These are phyloP conservation scores for Oryza longistaminata DNA, from an alignment of 176 grass and related monocot genomes.

Conservation along the genomic window DNA sequence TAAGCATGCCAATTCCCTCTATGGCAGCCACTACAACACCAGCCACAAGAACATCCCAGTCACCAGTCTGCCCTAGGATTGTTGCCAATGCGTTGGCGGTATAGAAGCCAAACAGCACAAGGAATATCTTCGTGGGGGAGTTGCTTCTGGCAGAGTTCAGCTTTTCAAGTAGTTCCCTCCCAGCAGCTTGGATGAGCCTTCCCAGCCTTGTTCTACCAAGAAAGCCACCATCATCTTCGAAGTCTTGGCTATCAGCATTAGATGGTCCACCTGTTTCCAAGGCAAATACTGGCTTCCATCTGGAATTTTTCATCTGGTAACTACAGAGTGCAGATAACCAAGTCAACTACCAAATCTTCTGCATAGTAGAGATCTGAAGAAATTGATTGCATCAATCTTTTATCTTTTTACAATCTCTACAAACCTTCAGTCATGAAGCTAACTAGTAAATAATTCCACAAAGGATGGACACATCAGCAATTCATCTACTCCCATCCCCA, in stretches of 20 bases:
- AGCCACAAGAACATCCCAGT: conserved; percentile 98
- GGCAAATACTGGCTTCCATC: conserved; percentile 62
- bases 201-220: conserved; percentile 77
- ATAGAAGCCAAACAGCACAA: conserved; percentile 90
- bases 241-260: conserved; percentile 45
- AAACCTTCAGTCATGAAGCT: too few species aligned
- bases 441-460: too few species aligned
- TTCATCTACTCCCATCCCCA: too few species aligned
- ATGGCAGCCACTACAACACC: conserved; percentile 78
- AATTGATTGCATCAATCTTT: neutral
- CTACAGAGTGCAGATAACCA: conserved; percentile 44
- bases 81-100: conserved; percentile 91
- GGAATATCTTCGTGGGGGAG: conserved; percentile 83
- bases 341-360: neutral
- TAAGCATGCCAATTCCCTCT: conserved; percentile 91
- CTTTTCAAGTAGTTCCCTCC: conserved; percentile 65
- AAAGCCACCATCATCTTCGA: conserved; percentile 54
- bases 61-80: conserved; percentile 91
- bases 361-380: neutral
- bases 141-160: conserved; percentile 75
- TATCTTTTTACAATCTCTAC: too few species aligned
- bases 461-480: too few species aligned
- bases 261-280: conserved; percentile 72
- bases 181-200: conserved; percentile 65
- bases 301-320: conserved; percentile 48